Base-by-base conservation (phyloP, 163 green algal genomes). In the Prototheca wickerhamii region DNA sequence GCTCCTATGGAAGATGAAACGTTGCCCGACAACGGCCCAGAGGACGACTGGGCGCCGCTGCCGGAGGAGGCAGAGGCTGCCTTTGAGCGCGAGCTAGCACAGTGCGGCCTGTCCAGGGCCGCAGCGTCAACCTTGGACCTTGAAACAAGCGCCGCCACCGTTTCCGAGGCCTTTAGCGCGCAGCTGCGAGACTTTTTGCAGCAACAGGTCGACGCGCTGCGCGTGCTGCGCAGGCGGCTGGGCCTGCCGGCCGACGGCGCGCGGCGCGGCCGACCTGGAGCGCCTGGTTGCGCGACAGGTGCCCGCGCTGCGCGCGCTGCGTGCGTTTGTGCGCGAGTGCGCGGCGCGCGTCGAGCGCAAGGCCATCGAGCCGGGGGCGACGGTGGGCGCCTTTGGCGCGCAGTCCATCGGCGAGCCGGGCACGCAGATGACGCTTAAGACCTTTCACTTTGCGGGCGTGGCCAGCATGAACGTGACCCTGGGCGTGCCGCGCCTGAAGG, bases 341-440 rank as follows among this genome's bases (percentile, higher is more conserved):
- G 66, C 61, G 20, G 35, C 18, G 51, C 66, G 82, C 63, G 89
- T 87, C 61, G 56, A 83, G 30, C 35, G 60, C 44, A 95, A 96
- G 81, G 79, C 81, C 54, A 88, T 95, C 23, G 90, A 96, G 59
- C 86, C 87, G 40, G 86, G 86, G 75, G 64, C 35, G 20, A 91
- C 89, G 2, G 90, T 95, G 52, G 90, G 91, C 23, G 89, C 88
- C 6, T 82, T 96, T 44, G 91, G 87, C 7, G 90, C 91, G 30
- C 90, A 96, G 75, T 59, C 34, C 29, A 93, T 95, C 30, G 91
- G 91, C 40, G 91, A 98, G 77, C 92, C 92, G 0, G 92, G 91
- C 51, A 98, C 92, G 23, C 92, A 98, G 82, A 98, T 98, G 92
- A 98, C 92, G 23, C 84, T 98, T 18, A 98, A 98, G 76, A 98